phyloP scores from a whole-genome alignment of 768 basidiomycete species.

The Artomyces pyxidatus region DNA sequence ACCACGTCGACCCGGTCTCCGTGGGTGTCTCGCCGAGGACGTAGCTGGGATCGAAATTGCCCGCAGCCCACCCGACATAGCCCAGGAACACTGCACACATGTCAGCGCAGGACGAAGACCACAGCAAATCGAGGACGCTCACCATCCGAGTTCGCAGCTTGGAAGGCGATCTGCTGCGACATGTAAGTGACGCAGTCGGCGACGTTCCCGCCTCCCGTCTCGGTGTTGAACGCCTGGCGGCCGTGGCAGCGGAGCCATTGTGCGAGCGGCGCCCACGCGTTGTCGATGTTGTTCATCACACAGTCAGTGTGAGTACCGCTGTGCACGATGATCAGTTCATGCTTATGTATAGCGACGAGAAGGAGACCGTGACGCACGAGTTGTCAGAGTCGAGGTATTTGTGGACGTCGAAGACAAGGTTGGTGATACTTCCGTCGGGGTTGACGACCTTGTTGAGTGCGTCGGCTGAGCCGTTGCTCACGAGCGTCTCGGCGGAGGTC shows the following conservation, averaged over 20 bases:
- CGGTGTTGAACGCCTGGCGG: slow-evolving; percentile 50
- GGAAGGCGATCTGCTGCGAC: slow-evolving; percentile 38
- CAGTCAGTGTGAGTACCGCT: slow-evolving; percentile 38
- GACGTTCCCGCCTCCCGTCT: slow-evolving; percentile 51
- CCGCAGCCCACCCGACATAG: slow-evolving; percentile 53
- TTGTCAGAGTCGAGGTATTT: slow-evolving; percentile 52
- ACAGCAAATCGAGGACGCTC: slow-evolving; percentile 4
- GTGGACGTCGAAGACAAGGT: slow-evolving; percentile 55
- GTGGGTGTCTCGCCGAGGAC: slow-evolving; percentile 27
- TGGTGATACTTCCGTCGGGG: slow-evolving; percentile 35
- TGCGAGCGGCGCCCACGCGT: slow-evolving; percentile 38
- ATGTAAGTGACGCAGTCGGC: slow-evolving; percentile 37
- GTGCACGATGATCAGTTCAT: too few relatives aligned
- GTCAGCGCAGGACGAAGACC: neutral
- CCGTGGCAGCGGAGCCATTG: slow-evolving; percentile 40
- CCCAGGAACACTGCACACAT: slow-evolving; percentile 37
- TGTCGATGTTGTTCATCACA: slow-evolving; percentile 44
- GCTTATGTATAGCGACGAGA: too few relatives aligned
- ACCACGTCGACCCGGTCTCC: slow-evolving; percentile 27
- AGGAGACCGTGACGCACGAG: slow-evolving; percentile 27
- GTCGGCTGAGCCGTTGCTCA: slow-evolving; percentile 41
- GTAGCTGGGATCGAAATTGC: slow-evolving; percentile 37
- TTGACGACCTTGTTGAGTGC: slow-evolving; percentile 38
- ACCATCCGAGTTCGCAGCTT: slow-evolving; percentile 43
- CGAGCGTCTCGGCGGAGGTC: slow-evolving; percentile 43